Evolutionary conservation across 495 filamentous ascomycete species (phyloP).

Genomic region (Sporormia fimetaria): DNA sequence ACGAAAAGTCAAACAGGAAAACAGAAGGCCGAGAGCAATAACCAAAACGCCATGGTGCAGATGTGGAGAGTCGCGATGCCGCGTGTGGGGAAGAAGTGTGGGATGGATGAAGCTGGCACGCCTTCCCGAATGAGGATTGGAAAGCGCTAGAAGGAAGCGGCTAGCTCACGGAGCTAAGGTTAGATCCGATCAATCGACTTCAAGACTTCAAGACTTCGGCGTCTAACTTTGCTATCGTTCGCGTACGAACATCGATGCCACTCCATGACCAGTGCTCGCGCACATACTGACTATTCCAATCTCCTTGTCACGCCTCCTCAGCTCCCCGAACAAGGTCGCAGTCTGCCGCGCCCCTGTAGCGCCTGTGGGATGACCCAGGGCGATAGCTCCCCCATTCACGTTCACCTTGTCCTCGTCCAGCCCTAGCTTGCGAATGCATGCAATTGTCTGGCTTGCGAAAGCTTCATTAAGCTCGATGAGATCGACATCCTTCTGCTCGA

Average conservation of each 20-base stretch:
- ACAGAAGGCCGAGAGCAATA: too few species aligned
- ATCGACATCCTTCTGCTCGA: conserved; percentile 25
- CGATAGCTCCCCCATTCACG: conserved; percentile 26
- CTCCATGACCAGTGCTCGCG: conserved; percentile 19
- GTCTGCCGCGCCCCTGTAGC: conserved; percentile 22
- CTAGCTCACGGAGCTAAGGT: too few species aligned
- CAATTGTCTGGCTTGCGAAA: conserved; percentile 25
- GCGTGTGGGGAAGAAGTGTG: too few species aligned
- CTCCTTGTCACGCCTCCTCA: conserved; percentile 20
- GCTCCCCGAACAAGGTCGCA: conserved; percentile 18
- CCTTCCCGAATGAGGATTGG: too few species aligned
- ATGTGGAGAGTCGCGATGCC: too few species aligned
- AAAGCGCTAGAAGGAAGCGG: too few species aligned
- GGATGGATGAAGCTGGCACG: too few species aligned
- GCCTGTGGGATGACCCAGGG: conserved; percentile 24
- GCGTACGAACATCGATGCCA: conserved; percentile 20
- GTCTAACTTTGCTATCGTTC: conserved; percentile 3
- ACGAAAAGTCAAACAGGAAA: not conserved
- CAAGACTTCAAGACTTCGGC: too few species aligned
- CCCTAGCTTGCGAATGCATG: conserved; percentile 21
- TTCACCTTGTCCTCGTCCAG: conserved; percentile 26
- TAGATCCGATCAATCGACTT: too few species aligned
- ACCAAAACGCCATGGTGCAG: conserved; percentile 5
- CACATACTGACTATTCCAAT: conserved; percentile 24
- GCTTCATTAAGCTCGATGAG: conserved; percentile 28